These are phyloP conservation scores for Citrus maxima DNA, from an alignment of 345 rosid species.

Conservation along the genomic window DNA sequence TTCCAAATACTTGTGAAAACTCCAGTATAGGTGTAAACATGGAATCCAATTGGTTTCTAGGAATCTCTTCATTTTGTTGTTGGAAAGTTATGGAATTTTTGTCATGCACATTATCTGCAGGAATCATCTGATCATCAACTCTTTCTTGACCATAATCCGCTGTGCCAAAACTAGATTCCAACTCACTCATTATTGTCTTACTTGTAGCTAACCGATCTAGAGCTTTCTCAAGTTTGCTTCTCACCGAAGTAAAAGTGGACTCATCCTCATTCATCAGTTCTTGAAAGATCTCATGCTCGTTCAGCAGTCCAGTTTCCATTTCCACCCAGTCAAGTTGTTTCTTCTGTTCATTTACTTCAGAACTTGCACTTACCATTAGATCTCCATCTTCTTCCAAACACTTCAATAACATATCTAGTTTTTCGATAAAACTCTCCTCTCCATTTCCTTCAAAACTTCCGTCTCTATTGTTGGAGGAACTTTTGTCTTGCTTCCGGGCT, in stretches of 20 bases:
- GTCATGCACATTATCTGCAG: neutral
- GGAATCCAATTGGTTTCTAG: neutral
- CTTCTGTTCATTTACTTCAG: slow-evolving; percentile 21
- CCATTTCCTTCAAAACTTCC: slow-evolving; percentile 2
- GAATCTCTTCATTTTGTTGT: slow-evolving; percentile 4
- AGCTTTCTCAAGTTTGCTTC: slow-evolving; percentile 24
- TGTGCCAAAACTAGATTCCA: slow-evolving; percentile 14
- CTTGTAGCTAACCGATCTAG: slow-evolving; percentile 20
- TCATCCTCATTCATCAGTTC: slow-evolving; percentile 15
- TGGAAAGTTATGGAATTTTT: neutral
- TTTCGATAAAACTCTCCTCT: slow-evolving; percentile 15
- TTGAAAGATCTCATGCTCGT: neutral
- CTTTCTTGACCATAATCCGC: slow-evolving; percentile 5
- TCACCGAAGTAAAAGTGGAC: slow-evolving; percentile 11
- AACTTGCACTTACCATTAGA: neutral
- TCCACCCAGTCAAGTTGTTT: neutral
- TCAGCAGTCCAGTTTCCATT: neutral
- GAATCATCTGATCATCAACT: neutral
- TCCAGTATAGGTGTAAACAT: slow-evolving; percentile 11
- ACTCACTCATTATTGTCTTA: slow-evolving; percentile 17
- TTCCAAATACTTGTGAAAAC: slow-evolving; percentile 19
- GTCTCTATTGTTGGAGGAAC: neutral
- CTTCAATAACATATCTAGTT: slow-evolving; percentile 4
- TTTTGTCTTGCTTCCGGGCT: neutral
- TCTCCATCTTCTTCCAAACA: slow-evolving; percentile 9